Conservation (phyloP, 2,329 filamentous ascomycete species). For the Exserohilum rostratum region DNA sequence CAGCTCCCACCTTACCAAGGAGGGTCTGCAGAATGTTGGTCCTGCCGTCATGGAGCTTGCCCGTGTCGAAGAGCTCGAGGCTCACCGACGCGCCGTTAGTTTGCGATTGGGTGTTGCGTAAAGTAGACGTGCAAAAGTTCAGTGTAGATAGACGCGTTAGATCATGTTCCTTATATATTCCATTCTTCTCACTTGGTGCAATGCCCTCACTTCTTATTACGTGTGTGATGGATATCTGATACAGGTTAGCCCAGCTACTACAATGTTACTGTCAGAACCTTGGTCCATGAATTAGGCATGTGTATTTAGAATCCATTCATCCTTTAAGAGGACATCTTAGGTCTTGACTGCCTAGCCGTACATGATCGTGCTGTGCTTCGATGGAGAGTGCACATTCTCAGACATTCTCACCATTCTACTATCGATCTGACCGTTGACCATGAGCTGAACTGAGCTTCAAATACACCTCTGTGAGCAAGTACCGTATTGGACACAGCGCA, state of each 20-base stretch:
- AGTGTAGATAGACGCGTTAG: background rate
- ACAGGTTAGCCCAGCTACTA: too few relatives aligned
- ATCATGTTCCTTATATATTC: background rate
- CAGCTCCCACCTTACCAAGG: constrained; percentile 83
- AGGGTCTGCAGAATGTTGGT: constrained; percentile 86
- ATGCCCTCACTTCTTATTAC: too few relatives aligned
- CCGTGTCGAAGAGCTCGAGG: constrained; percentile 91
- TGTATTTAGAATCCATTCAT: background rate
- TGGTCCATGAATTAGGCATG: background rate
- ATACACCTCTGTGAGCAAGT: background rate
- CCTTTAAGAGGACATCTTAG: background rate
- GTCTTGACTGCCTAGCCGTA: constrained; percentile 1
- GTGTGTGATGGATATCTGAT: too few relatives aligned
- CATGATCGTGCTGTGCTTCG: background rate
- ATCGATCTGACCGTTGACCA: background rate
- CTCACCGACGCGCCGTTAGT: constrained; percentile 78
- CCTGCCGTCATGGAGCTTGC: constrained; percentile 92
- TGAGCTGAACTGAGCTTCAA: background rate
- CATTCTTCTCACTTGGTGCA: too few relatives aligned
- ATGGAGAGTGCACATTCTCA: background rate
- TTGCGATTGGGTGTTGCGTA: constrained; percentile 60
- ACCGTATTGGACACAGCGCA: background rate
- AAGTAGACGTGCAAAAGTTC: background rate
- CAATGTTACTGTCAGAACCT: background rate
- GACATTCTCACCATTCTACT: background rate